phyloP scores from a whole-genome alignment of 768 basidiomycete genomes.

The Hemileccinum impolitum region DNA sequence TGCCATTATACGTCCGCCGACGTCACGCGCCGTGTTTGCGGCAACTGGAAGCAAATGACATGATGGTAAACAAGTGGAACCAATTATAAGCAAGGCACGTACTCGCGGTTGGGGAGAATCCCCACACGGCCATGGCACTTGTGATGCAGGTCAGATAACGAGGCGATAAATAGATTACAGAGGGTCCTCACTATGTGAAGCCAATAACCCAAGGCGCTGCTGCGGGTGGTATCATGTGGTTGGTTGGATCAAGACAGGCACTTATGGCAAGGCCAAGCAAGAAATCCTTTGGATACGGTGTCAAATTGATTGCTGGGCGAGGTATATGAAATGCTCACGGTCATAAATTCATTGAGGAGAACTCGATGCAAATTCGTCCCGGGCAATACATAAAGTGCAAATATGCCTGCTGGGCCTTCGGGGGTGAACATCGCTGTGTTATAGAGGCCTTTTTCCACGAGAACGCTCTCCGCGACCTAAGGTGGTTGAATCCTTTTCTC shows the following conservation, averaged over 20 bases:
- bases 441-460: slow-evolving; percentile 27
- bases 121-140: slow-evolving; percentile 60
- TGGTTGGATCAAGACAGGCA: slow-evolving; percentile 49
- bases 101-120: slow-evolving; percentile 52
- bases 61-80: not conserved
- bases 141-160: not conserved
- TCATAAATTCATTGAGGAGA: slow-evolving; percentile 40
- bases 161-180: not conserved
- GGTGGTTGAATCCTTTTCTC: not conserved
- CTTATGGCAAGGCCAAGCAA: slow-evolving; percentile 22
- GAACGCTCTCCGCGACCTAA: slow-evolving; percentile 27
- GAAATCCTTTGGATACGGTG: slow-evolving; percentile 10
- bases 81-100: slow-evolving; percentile 1
- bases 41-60: slow-evolving; percentile 38
- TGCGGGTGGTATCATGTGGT: slow-evolving; percentile 52
- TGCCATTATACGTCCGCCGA: slow-evolving; percentile 61
- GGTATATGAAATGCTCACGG: slow-evolving; percentile 19
- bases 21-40: slow-evolving; percentile 65
- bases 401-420: slow-evolving; percentile 36
- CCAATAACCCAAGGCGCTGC: slow-evolving; percentile 51
- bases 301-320: not conserved
- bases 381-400: slow-evolving; percentile 36
- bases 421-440: slow-evolving; percentile 34
- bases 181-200: slow-evolving; percentile 50
- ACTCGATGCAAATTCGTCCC: slow-evolving; percentile 29